These are phyloP conservation scores for Mucor circinelloides DNA, from an alignment of 371 early-diverging fungal genomes.

Conservation along the genomic window DNA sequence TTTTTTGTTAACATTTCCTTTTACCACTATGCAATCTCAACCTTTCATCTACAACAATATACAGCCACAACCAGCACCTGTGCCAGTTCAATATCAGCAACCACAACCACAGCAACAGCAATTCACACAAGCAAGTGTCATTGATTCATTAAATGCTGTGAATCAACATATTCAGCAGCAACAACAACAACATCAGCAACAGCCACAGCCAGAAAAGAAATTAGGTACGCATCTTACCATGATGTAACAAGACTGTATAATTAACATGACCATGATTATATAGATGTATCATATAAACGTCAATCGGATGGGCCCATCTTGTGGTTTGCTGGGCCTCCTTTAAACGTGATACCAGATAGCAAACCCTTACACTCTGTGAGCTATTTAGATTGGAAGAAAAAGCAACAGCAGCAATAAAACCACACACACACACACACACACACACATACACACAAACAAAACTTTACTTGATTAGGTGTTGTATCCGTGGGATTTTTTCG, in stretches of 20 bases:
- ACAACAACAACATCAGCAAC: background rate
- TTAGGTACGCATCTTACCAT: background rate
- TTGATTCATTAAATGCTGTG: background rate
- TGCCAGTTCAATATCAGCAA: background rate
- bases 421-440: background rate
- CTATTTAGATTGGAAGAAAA: conserved; percentile 41
- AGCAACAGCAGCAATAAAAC: conserved; percentile 6
- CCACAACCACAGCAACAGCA: conserved; percentile 6
- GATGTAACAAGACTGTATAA: too few species aligned
- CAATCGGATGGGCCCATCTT: conserved; percentile 35
- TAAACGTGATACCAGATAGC: conserved; percentile 25
- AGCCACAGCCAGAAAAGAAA: background rate
- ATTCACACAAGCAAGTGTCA: background rate
- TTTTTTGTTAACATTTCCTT: background rate
- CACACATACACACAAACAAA: background rate
- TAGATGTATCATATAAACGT: conserved; percentile 33
- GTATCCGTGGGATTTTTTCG: conserved; percentile 4
- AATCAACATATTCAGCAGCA: background rate
- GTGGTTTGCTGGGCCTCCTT: conserved; percentile 50
- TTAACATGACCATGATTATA: background rate
- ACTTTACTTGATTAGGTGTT: background rate
- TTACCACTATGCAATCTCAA: background rate
- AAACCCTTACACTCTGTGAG: conserved; percentile 34
- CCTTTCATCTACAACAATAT: conserved; percentile 6
- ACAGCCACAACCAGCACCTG: background rate